Percentiles rank a stretch among this genome's conserved stretches.
Conservation (phyloP, 176 grass and related monocot species). For the Poa pratensis region DNA sequence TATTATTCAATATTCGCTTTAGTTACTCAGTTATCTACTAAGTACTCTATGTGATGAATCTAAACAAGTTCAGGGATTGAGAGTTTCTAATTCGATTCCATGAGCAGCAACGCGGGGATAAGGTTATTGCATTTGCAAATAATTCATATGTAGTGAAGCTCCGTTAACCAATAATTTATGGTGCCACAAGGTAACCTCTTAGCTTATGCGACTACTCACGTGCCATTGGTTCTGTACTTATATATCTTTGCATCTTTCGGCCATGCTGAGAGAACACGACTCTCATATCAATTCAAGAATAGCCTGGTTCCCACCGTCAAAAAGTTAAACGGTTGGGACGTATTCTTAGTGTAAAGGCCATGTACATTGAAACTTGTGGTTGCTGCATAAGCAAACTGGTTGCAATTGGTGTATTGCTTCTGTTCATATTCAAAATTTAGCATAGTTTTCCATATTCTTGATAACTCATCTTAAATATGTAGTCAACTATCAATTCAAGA, state of each 20-base stretch:
- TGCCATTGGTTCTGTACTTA: no score
- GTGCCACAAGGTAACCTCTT: no score
- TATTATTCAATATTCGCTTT: no score
- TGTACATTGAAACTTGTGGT: neutral
- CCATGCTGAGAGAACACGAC: no score
- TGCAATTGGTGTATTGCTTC: constrained; percentile 15
- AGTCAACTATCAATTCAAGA: neutral
- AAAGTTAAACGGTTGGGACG: constrained; percentile 95
- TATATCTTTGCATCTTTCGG: no score
- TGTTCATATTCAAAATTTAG: constrained; percentile 27
- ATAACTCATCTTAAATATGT: neutral
- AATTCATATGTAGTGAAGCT: constrained; percentile 53
- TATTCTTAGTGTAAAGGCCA: constrained; percentile 99
- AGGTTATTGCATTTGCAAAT: constrained; percentile 93
- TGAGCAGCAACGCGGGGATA: constrained; percentile 80
- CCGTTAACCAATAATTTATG: no score
- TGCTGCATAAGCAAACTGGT: neutral
- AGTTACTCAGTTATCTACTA: constrained; percentile 29
- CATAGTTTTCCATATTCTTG: neutral
- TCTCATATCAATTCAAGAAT: no score
- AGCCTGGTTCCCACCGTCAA: constrained; percentile 77
- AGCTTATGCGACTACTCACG: no score
- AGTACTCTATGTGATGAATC: constrained; percentile 98
- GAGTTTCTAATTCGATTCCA: constrained; percentile 95
- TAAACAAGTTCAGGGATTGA: constrained; percentile 94